Percentiles rank a stretch among this genome's conserved stretches.
Evolutionary conservation across 257 asterid species (phyloP).

Genomic region (Salvia rosmarinus): DNA sequence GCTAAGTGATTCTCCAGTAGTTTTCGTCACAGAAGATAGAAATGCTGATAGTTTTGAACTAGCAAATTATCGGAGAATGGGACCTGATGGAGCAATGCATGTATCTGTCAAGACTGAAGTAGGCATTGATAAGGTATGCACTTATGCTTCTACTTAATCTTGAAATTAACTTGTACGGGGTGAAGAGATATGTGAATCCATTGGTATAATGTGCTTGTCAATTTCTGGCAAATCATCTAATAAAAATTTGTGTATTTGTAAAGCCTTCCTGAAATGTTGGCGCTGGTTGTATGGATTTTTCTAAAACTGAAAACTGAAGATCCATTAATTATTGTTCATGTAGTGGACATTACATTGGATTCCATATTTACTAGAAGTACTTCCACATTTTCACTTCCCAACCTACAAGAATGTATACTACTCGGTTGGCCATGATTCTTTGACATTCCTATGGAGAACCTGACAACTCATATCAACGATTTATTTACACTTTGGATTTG

Average conservation of each 20-base stretch:
- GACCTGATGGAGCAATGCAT: slow-evolving; percentile 82
- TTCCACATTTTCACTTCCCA: not conserved
- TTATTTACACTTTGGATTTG: not conserved
- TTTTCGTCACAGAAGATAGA: slow-evolving; percentile 72
- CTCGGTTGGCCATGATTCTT: not conserved
- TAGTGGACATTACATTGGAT: not conserved
- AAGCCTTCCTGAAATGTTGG: not conserved
- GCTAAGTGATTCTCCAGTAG: slow-evolving; percentile 65
- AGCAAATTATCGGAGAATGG: slow-evolving; percentile 70
- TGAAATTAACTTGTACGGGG: slow-evolving; percentile 19
- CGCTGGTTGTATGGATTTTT: slow-evolving; percentile 20
- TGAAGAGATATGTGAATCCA: not conserved
- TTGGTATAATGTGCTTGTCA: not conserved
- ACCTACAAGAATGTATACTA: not conserved
- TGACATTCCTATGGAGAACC: not conserved
- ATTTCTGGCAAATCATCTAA: not conserved
- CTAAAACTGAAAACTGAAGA: not conserved
- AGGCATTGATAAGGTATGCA: slow-evolving; percentile 72
- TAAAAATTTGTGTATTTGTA: not conserved
- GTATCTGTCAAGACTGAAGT: slow-evolving; percentile 73
- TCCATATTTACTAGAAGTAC: not conserved
- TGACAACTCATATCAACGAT: not conserved
- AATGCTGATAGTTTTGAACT: slow-evolving; percentile 61
- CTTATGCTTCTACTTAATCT: slow-evolving; percentile 25
- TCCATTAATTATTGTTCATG: not conserved